A percentile compares a stretch with the other conserved stretches of the same genome.
These are phyloP conservation scores for Ambispora gerdemannii DNA, from an alignment of 192 early-diverging fungal genomes.

Conservation along the genomic window DNA sequence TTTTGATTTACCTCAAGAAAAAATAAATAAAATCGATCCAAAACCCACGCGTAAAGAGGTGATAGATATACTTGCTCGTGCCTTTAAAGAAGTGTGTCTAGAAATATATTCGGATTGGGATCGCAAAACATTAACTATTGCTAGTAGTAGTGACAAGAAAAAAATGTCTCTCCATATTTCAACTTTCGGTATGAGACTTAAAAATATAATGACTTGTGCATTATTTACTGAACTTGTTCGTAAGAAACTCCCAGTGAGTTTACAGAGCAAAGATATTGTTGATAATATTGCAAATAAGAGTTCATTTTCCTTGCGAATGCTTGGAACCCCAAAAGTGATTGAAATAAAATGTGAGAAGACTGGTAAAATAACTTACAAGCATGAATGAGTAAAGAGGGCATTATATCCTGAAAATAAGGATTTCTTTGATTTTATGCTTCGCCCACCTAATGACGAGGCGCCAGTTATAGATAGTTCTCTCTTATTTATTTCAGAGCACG, in stretches of 20 bases:
- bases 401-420: not conserved
- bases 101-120: not conserved
- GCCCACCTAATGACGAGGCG: not conserved
- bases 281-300: no score
- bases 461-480: constrained; percentile 22
- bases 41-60: no score
- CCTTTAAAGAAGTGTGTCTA: not conserved
- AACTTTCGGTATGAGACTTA: not conserved
- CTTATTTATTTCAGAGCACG: not conserved
- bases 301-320: not conserved
- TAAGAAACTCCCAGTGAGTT: not conserved
- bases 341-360: not conserved
- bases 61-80: not conserved
- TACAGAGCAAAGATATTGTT: no score
- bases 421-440: constrained; percentile 16
- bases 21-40: no score
- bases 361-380: no score
- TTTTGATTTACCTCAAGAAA: no score
- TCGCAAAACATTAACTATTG: not conserved
- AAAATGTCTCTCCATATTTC: no score
- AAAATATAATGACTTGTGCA: not conserved
- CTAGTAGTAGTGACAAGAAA: not conserved
- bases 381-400: constrained; percentile 3
- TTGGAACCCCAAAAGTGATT: not conserved
- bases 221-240: not conserved